Base-by-base conservation (phyloP, 1,284 basidiomycete species). In the Apiotrichum akiyoshidainum region DNA sequence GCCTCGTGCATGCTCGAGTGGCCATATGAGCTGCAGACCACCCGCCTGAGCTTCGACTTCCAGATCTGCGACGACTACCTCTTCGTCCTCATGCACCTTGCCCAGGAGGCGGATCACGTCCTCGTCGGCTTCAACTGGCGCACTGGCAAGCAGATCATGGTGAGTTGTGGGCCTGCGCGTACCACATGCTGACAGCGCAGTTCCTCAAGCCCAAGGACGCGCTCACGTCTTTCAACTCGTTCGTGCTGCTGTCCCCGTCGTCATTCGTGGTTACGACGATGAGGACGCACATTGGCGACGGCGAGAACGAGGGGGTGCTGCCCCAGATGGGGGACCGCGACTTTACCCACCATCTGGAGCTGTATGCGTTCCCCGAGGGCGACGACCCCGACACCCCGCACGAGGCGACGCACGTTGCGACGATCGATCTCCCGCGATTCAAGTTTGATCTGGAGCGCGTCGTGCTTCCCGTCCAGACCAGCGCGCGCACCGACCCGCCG, bases 31-130 rank as follows among this genome's bases (percentile, higher is more conserved):
- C 39, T 73, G 12, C 22, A n/a, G 7, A 46, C 22, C n/a, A 53
- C 56, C 16, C 42, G 46, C 17, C 55, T 68, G 22, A 52, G 55
- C 22, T 65, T 75, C 12, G 70, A 69, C 10, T 75, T 75, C 60
- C 73, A 78, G 64, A 75, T 78, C 34, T 74, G 73, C 59, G 77
- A 78, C 57, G 75, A 78, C 52, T 68, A 68, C 13, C 44, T 78
- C n/a, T 76, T 67, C 49, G 61, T 78, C 5, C 52, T 77, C 52
- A 58, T 48, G 46, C 40, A 21, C 54, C 31, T 21, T 49, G 60
- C 0, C n/a, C n/a, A n/a, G 52, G 57, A 47, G 21, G 19, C 31
- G 16, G 34, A 53, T 39, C 54, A 74, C 57, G 55, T 63, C 54
- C 42, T 77, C 1, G 58, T 57, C 34, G 76, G 72, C 10, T 78